Conservation (phyloP, 148 eudicot species). For the Bassia scoparia region DNA sequence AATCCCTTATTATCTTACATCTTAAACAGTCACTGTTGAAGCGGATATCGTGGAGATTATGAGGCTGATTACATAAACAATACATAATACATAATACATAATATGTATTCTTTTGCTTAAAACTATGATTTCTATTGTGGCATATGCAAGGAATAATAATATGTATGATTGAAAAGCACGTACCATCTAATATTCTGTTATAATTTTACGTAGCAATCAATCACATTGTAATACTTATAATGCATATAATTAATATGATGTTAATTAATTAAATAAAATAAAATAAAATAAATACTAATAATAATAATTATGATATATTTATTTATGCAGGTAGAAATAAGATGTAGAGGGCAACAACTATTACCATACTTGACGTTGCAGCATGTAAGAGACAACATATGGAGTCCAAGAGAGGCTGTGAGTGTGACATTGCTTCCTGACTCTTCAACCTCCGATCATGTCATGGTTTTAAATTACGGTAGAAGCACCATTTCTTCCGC, state of each 20-base stretch:
- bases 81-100: no score
- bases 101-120: not conserved
- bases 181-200: not conserved
- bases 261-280: no score
- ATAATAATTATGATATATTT: not conserved
- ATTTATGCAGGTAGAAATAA: constrained; percentile 61
- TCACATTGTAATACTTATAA: not conserved
- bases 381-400: constrained; percentile 64
- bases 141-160: constrained; percentile 5
- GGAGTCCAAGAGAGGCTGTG: constrained; percentile 41
- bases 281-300: not conserved
- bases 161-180: constrained; percentile 12
- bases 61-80: not conserved
- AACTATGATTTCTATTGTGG: not conserved
- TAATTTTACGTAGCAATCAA: no score
- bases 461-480: constrained; percentile 62
- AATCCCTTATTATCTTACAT: not conserved
- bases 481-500: constrained; percentile 21
- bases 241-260: no score
- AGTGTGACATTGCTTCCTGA: constrained; percentile 29
- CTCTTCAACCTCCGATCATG: constrained; percentile 44
- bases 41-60: constrained; percentile 17
- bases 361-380: constrained; percentile 58
- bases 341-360: constrained; percentile 63
- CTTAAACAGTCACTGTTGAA: constrained; percentile 6